Base-by-base conservation (phyloP, 1,139 yeast genomes). In the Chernovozyma sophiae-reginae region DNA sequence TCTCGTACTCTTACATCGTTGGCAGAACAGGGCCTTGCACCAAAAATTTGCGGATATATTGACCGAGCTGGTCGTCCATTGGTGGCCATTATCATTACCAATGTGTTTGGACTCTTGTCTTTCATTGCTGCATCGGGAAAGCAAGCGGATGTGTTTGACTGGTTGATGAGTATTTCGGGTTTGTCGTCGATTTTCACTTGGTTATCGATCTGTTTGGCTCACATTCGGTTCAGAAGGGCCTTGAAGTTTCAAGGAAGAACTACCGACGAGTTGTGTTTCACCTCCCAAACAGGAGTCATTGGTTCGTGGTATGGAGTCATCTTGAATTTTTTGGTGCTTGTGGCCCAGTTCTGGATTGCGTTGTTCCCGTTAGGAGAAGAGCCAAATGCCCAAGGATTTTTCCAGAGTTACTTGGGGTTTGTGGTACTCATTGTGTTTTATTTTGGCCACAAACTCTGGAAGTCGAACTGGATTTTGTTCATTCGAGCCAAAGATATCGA, bases 251-350 rank as follows among this genome's bases (percentile, higher is more conserved):
- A 63, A 40, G 61, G 62, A 2, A 56, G 70, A 44, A 34, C 27
- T 72, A 84, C 65, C 7, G 73, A 68, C 43, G 84, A 78, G 49
- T 55, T 79, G 35, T 62, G 79, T 2, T 79, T 74, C 52, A 62
- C 55, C 4, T 66, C 83, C 2, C 82, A 77, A 52, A 60, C 74
- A 10, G 83, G 84, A 32, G 53, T 72, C n/a, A 54, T 62, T 46
- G 83, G 83, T 12, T 74, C 83, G 1, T 58, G 61, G 45, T 70
- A 64, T 52, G 81, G 81, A 12, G 60, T 69, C 1, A 44, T 66
- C 15, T 56, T 78, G 45, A 66, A 72, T 46, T 35, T 68, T 15
- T 53, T 79, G 40, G 79, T 81, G 37, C 59, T 78, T 25, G 59
- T 72, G 31, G 81, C 80, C 6, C 78, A 77, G 50, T 77, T 79